Evolutionary conservation across 2,329 filamentous ascomycete genomes (phyloP).

Genomic region (Scytalidium sp.): DNA sequence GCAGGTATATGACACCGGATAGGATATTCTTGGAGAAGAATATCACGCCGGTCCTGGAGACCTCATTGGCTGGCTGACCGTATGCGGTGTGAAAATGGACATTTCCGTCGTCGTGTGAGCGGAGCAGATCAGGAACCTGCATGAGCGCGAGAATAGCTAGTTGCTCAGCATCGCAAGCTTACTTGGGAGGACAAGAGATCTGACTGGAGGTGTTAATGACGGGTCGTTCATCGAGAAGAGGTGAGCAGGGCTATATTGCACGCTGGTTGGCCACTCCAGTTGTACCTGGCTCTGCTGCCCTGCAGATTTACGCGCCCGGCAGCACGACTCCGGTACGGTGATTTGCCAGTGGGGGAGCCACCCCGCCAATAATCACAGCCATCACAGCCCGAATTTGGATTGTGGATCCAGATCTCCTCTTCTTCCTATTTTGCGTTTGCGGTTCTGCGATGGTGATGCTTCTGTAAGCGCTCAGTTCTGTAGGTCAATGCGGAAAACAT

Average conservation of each 20-base stretch:
- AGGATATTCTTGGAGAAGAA: constrained; percentile 2
- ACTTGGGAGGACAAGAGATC: not conserved
- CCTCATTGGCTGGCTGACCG: constrained; percentile 8
- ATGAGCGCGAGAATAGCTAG: constrained; percentile 16
- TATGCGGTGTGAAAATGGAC: not conserved
- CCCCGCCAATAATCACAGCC: not conserved
- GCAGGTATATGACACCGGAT: constrained; percentile 19
- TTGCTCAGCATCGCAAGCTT: not conserved
- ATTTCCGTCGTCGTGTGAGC: constrained; percentile 5
- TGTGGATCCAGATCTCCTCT: not conserved
- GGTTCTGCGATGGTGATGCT: too few relatives aligned
- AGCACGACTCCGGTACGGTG: not conserved
- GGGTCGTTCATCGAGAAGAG: not conserved
- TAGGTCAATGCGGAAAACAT: too few relatives aligned
- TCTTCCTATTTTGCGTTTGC: too few relatives aligned
- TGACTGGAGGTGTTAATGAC: not conserved
- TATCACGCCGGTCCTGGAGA: constrained; percentile 7
- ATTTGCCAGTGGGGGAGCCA: too few relatives aligned
- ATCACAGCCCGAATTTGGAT: not conserved
- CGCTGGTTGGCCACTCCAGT: not conserved
- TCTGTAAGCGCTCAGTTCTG: too few relatives aligned
- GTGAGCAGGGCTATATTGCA: not conserved
- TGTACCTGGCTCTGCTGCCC: not conserved
- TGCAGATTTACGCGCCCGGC: not conserved
- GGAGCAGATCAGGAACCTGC: constrained; percentile 16